Evolutionary conservation across 176 grass and related monocot species (phyloP).

Genomic region (Chloris gayana): DNA sequence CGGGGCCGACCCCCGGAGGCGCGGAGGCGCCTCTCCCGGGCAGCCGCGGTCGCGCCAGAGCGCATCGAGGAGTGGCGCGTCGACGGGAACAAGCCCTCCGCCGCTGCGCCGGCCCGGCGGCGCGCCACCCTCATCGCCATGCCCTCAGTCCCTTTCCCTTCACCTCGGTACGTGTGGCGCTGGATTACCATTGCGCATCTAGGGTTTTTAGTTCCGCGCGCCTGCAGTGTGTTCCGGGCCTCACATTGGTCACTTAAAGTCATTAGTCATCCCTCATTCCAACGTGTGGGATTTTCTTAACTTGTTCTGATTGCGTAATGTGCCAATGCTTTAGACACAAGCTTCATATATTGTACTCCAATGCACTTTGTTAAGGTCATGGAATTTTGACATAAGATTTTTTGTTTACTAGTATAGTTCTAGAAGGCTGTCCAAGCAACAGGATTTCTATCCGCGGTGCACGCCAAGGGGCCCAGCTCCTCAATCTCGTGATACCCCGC

Average conservation of each 20-base stretch:
- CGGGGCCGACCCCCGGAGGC: constrained; percentile 23
- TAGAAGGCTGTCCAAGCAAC: constrained; percentile 63
- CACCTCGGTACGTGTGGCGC: constrained; percentile 55
- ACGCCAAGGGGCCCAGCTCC: constrained; percentile 69
- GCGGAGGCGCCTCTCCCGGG: constrained; percentile 47
- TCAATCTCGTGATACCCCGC: constrained; percentile 91
- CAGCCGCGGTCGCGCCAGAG: constrained; percentile 45
- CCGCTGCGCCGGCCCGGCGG: constrained; percentile 34
- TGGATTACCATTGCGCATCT: not conserved
- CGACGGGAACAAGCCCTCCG: constrained; percentile 52
- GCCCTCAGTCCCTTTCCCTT: constrained; percentile 54
- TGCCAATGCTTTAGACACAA: constrained; percentile 34
- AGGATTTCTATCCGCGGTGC: constrained; percentile 71
- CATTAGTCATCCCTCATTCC: constrained; percentile 4
- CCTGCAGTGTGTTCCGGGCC: not conserved
- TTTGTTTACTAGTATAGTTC: constrained; percentile 62
- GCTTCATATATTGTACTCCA: constrained; percentile 14
- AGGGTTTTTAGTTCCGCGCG: not conserved
- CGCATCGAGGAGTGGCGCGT: constrained; percentile 45
- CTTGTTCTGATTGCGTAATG: constrained; percentile 8
- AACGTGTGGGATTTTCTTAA: not conserved
- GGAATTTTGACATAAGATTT: not conserved
- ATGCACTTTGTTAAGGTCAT: constrained; percentile 11
- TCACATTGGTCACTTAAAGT: constrained; percentile 15
- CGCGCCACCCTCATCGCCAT: constrained; percentile 42